Evolutionary conservation across 768 basidiomycete species (phyloP), one percentile per base, ranked within the genome.

Genomic region (Nidularia sp.): DNA sequence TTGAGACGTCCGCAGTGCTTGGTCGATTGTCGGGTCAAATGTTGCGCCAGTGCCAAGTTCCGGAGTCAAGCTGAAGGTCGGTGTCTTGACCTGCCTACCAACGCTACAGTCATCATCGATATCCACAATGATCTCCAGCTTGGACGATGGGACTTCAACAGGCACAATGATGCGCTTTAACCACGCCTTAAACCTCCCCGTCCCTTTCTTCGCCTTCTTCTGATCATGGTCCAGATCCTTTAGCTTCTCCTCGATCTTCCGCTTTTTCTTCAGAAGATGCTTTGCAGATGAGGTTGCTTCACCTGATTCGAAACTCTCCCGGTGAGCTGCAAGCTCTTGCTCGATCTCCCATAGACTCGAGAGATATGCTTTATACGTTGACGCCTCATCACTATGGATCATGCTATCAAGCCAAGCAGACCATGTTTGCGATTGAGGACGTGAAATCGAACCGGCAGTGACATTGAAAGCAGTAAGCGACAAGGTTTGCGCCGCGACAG

Each of bases 181-280:
- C 86, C 86, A 88, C 4, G 78, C 73, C 57, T 80, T 85, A 44
- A 88, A 62, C 55, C 74, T 80, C 45, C 77, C 73, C 4, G 78
- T 68, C 10, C 76, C 73, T 49, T 64, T 68, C 45, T 69, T 61
- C 36, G 59, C 60, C 10, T 50, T 41, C 44, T 64, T 62, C 22
- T 49, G 56, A 18, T 63, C 64, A 22, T 47, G 34, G 41, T 66
- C 63, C 8, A 66, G 47, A 33, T 68, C 69, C 35, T 56, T 58
- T 29, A 71, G 58, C 49, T 68, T 69, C 9, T 70, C 70, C 54
- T 70, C 67, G 13, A 70, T 51, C 35, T 73, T 67, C 46, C 70
- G 74, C 60, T 74, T 70, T 44, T 68, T 73, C 58, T 74, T 78
- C 53, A 74, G 54, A 33, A 76, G 64, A 12, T 69, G 68, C 56